Conservation (phyloP, 2,329 filamentous ascomycete genomes). For the Lojkania enalia region DNA sequence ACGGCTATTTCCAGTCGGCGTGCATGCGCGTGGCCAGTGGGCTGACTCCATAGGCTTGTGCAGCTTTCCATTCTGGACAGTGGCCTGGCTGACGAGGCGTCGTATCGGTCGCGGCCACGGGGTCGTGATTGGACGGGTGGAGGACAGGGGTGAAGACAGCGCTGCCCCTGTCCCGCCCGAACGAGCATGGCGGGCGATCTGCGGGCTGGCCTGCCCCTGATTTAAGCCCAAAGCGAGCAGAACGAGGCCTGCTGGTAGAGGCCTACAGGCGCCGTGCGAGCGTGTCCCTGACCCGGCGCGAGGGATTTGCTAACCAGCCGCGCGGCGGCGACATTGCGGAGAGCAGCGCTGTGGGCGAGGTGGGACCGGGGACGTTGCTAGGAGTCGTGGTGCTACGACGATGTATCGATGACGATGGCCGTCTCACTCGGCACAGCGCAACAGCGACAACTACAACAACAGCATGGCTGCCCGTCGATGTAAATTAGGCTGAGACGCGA, state of each 20-base stretch:
- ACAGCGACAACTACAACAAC: background rate
- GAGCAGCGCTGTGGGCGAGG: background rate
- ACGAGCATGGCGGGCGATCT: constrained; percentile 1
- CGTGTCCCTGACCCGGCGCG: background rate
- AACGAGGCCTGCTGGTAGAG: background rate
- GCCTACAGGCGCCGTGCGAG: background rate
- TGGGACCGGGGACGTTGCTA: too few relatives aligned
- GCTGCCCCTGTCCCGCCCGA: constrained; percentile 2
- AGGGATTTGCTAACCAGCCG: too few relatives aligned
- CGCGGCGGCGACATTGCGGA: background rate
- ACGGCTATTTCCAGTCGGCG: constrained; percentile 25
- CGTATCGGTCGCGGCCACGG: constrained; percentile 1
- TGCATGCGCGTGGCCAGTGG: constrained; percentile 12
- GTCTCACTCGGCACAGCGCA: background rate
- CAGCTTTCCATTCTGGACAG: constrained; percentile 2
- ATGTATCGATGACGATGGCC: too few relatives aligned
- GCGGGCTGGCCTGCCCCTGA: constrained; percentile 6
- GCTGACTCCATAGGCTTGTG: constrained; percentile 7
- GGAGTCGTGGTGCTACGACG: too few relatives aligned
- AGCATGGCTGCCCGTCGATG: too few relatives aligned
- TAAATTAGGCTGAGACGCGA: too few relatives aligned
- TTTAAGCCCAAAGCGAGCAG: background rate
- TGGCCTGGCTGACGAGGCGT: constrained; percentile 1
- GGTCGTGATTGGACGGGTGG: background rate
- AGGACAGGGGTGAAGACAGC: background rate